Percentiles rank a stretch among this genome's conserved stretches.
Evolutionary conservation across 768 basidiomycete species (phyloP).

Genomic region (Sarcomyxa edulis): DNA sequence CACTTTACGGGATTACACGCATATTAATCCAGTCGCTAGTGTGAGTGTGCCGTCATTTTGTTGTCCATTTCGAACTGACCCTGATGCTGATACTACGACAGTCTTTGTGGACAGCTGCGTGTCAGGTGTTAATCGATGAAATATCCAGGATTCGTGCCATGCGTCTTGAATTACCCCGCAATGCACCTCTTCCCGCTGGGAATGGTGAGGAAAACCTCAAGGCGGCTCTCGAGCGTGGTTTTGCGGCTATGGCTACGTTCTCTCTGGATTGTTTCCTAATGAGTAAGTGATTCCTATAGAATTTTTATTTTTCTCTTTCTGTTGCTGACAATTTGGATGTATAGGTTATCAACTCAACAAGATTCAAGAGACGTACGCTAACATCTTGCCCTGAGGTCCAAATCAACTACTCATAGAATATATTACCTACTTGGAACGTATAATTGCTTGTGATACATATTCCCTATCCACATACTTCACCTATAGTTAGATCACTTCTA

Average conservation of each 20-base stretch:
- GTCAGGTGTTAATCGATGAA: conserved; percentile 5
- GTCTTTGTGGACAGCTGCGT: conserved; percentile 5
- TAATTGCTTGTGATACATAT: no score
- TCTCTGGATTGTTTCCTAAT: conserved; percentile 1
- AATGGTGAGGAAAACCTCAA: no score
- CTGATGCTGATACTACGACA: neutral
- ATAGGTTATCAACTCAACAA: conserved; percentile 3
- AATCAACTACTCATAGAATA: no score
- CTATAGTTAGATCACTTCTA: no score
- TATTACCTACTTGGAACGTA: no score
- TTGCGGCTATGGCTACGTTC: conserved; percentile 1
- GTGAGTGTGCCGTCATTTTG: neutral
- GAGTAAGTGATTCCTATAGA: conserved; percentile 1
- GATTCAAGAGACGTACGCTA: conserved; percentile 2
- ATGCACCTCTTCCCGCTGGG: no score
- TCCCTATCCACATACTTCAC: no score
- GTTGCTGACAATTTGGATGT: neutral
- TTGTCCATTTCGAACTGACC: neutral
- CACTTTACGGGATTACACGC: neutral
- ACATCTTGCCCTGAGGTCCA: no score
- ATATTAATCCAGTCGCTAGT: conserved; percentile 3
- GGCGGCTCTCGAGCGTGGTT: neutral
- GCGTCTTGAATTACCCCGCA: neutral
- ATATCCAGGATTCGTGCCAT: neutral
- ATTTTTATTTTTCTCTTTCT: neutral